Evolutionary conservation across 768 basidiomycete genomes (phyloP).

Genomic region (Russula ochroleuca): DNA sequence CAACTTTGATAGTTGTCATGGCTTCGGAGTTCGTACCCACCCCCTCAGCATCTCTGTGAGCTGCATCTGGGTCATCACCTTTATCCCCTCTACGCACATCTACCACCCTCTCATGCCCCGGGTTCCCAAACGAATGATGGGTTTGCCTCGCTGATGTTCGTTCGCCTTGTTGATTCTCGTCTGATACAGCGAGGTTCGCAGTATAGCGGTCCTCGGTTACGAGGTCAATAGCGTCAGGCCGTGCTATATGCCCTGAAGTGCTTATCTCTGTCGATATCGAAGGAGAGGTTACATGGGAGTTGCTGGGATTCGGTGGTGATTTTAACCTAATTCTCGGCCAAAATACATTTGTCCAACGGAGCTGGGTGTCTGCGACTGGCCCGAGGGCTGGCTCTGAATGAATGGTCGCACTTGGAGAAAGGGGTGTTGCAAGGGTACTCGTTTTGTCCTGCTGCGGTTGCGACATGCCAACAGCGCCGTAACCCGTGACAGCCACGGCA

Average conservation of each 20-base stretch:
- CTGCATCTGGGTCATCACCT: conserved; percentile 9
- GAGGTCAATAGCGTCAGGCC: conserved; percentile 82
- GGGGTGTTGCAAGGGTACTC: conserved; percentile 12
- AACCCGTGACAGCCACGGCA: conserved; percentile 41
- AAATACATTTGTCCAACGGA: conserved; percentile 44
- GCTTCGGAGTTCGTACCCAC: neutral
- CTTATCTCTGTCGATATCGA: conserved; percentile 1
- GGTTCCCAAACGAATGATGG: conserved; percentile 44
- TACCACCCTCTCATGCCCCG: conserved; percentile 40
- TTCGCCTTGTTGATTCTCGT: conserved; percentile 59
- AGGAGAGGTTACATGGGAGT: neutral
- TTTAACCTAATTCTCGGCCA: conserved; percentile 27
- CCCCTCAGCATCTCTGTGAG: conserved; percentile 7
- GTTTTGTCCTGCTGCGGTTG: neutral
- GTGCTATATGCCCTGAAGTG: conserved; percentile 13
- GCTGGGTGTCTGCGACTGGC: conserved; percentile 38
- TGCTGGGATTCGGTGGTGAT: conserved; percentile 23
- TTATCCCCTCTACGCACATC: conserved; percentile 31
- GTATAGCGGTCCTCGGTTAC: conserved; percentile 66
- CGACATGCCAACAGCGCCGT: conserved; percentile 47
- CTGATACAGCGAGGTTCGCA: conserved; percentile 47
- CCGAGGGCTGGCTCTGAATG: conserved; percentile 46
- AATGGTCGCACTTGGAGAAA: conserved; percentile 33
- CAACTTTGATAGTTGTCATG: conserved; percentile 28
- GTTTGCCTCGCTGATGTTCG: conserved; percentile 47